phyloP scores from a whole-genome alignment of 2,329 filamentous ascomycete genomes.

The Metarhizium brunneum region DNA sequence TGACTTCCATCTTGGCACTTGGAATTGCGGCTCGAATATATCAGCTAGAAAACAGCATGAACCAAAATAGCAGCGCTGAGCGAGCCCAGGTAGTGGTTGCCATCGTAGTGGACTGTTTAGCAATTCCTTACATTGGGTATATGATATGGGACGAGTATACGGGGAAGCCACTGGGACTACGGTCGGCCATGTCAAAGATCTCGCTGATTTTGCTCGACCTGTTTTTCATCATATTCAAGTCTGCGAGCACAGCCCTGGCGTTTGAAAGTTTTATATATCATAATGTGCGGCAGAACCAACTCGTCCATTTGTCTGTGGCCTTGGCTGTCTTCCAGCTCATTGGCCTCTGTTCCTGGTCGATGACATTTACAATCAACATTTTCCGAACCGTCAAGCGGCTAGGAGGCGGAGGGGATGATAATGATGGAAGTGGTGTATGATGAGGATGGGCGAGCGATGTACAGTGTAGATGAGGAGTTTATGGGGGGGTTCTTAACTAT shows the following conservation, averaged over 20 bases:
- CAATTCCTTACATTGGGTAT: slow-evolving; percentile 82
- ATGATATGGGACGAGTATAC: slow-evolving; percentile 97
- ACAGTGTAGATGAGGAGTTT: no score
- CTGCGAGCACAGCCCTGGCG: slow-evolving; percentile 81
- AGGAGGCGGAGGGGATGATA: slow-evolving; percentile 39
- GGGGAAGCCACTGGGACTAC: slow-evolving; percentile 81
- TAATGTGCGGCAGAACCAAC: slow-evolving; percentile 23
- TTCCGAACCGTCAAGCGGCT: slow-evolving; percentile 58
- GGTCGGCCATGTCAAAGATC: slow-evolving; percentile 76
- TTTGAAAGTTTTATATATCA: slow-evolving; percentile 71
- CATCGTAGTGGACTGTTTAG: slow-evolving; percentile 79
- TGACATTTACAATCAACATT: slow-evolving; percentile 81
- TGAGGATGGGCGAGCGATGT: background rate
- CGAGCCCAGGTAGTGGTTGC: slow-evolving; percentile 78
- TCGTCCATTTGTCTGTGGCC: slow-evolving; percentile 52
- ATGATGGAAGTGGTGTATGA: background rate
- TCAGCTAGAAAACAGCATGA: slow-evolving; percentile 40
- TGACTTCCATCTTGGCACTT: slow-evolving; percentile 74
- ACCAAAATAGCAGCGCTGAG: slow-evolving; percentile 37
- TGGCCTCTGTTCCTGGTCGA: slow-evolving; percentile 79
- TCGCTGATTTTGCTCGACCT: slow-evolving; percentile 84
- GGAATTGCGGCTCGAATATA: slow-evolving; percentile 70
- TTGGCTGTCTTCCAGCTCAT: slow-evolving; percentile 72
- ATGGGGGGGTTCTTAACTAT: no score
- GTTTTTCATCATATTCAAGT: slow-evolving; percentile 96